Evolutionary conservation across 106 monocot species (phyloP), one percentile per base, ranked within the genome.

Genomic region (Hemerocallis citrina): DNA sequence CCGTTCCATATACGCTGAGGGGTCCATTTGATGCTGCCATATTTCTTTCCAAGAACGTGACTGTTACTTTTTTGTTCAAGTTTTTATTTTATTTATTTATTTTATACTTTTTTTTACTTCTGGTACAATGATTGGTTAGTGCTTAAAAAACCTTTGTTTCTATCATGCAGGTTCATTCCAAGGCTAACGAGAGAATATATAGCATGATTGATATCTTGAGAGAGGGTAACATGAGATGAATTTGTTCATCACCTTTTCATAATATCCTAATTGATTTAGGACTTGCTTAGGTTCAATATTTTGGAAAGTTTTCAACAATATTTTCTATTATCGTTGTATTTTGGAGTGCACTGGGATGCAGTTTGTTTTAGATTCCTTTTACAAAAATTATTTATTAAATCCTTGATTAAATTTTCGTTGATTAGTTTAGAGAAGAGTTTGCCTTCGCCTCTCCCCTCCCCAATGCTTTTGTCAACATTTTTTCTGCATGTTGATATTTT

Each of bases 11-110:
- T 94, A 94, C 74, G 94, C 85, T 0, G 94, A 94, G 62, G 94
- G 94, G 46, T 52, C 83, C 15, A 59, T 94, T n/a, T 67, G 94
- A 94, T 78, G 94, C 94, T 66, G 94, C 94, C 56, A 81, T 89
- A 9, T 94, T 94, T 78, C 83, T 94, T 39, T 52, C 73, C 31
- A 87, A 75, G 66, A 92, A 87, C 84, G 92, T 92, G 1, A 11
- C 13, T 3, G 23, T 13, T 22, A 29, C 55, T 47, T 32, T 65
- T 19, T 30, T 2, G 25, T 51, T 57, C 22, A 25, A 14, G 15
- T 21, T 56, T 44, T 42, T n/a, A 28, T 57, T 44, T 59, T 33
- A 41, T 6, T 10, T 34, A 6, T 23, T 35, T 36, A 3, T 10
- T 13, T 19, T n/a, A 16, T 37, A 14, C 21, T 38, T 38, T 13